Conservation (phyloP, 768 basidiomycete species). For the Leccinum subgranulosum region DNA sequence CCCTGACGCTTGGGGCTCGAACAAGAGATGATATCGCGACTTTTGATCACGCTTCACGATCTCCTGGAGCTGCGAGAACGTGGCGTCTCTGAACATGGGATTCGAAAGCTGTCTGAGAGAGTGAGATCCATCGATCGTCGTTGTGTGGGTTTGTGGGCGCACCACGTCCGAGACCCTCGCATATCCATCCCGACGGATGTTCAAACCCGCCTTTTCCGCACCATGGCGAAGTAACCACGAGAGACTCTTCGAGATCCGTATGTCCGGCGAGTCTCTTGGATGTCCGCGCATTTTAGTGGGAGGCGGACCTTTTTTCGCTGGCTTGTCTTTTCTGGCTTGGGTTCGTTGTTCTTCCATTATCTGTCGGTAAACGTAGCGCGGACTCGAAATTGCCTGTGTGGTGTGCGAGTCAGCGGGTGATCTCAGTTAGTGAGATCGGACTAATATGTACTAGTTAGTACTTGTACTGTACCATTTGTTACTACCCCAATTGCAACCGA, state of each 20-base stretch:
- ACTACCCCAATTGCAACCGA: not conserved
- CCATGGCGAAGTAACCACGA: slow-evolving; percentile 93
- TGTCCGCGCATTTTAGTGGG: slow-evolving; percentile 53
- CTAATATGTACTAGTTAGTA: too few relatives aligned
- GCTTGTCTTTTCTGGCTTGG: slow-evolving; percentile 2
- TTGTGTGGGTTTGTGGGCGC: slow-evolving; percentile 29
- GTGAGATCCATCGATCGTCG: slow-evolving; percentile 3
- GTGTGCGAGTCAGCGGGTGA: not conserved
- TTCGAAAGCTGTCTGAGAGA: slow-evolving; percentile 53
- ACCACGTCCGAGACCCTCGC: slow-evolving; percentile 82
- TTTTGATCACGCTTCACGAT: slow-evolving; percentile 71
- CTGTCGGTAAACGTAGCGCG: not conserved
- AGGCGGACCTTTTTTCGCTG: slow-evolving; percentile 15
- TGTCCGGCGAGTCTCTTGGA: slow-evolving; percentile 61
- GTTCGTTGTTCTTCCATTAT: slow-evolving; percentile 8
- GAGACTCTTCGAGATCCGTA: slow-evolving; percentile 79
- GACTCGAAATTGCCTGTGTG: slow-evolving; percentile 4
- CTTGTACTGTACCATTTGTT: not conserved
- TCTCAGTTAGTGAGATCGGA: not conserved
- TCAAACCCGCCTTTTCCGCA: slow-evolving; percentile 68
- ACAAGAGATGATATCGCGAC: slow-evolving; percentile 56
- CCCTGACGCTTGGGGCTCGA: slow-evolving; percentile 43
- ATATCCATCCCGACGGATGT: slow-evolving; percentile 83
- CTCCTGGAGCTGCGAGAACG: slow-evolving; percentile 50
- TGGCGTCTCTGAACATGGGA: slow-evolving; percentile 62